phyloP scores from a whole-genome alignment of 257 asterid species.

The Primulina eburnea region DNA sequence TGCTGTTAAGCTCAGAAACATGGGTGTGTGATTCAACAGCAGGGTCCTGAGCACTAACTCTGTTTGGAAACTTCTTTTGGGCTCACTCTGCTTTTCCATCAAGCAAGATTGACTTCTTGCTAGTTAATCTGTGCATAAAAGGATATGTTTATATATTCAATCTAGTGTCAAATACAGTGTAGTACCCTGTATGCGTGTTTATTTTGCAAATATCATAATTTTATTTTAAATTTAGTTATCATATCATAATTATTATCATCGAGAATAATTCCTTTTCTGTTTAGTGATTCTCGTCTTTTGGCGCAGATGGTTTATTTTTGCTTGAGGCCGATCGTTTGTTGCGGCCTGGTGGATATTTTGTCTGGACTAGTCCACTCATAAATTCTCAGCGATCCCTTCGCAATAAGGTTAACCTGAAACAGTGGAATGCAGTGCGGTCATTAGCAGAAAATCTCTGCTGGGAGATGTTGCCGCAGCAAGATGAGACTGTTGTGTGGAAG shows the following conservation, averaged over 20 bases:
- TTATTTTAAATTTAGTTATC: not conserved
- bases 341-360: constrained; percentile 99
- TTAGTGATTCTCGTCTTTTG: constrained; percentile 19
- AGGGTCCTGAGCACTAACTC: too few species aligned
- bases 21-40: not conserved
- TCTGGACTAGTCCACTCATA: constrained; percentile 89
- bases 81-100: not conserved
- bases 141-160: not conserved
- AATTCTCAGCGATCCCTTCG: constrained; percentile 70
- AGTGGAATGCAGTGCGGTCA: constrained; percentile 69
- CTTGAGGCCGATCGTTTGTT: constrained; percentile 86
- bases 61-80: not conserved
- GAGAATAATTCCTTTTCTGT: not conserved
- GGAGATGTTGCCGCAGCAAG: constrained; percentile 91
- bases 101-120: not conserved
- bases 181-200: not conserved
- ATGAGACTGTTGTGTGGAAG: constrained; percentile 94
- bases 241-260: not conserved
- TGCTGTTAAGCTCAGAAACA: not conserved
- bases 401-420: constrained; percentile 71
- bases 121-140: not conserved
- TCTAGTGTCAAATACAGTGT: not conserved
- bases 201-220: not conserved
- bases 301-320: constrained; percentile 72
- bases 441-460: constrained; percentile 76